These are phyloP conservation scores for Yarrowia divulgata DNA, from an alignment of 805 yeast genomes.

Conservation along the genomic window DNA sequence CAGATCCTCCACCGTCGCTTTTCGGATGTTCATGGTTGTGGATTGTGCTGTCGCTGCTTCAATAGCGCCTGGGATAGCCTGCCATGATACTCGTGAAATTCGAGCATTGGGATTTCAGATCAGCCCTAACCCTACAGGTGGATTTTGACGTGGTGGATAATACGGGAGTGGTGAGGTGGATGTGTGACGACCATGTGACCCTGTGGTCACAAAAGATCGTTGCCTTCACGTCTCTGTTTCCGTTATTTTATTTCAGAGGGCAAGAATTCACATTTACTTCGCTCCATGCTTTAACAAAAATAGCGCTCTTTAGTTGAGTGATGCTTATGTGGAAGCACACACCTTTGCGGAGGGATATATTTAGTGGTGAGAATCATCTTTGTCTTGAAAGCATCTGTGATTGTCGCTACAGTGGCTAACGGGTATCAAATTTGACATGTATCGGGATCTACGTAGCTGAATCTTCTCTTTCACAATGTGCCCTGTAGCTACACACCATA, in stretches of 20 bases:
- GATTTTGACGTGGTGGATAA: not conserved
- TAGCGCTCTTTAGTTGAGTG: too few species aligned
- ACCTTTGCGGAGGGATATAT: too few species aligned
- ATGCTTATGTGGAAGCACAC: too few species aligned
- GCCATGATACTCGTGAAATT: not conserved
- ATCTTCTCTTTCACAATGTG: not conserved
- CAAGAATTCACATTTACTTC: too few species aligned
- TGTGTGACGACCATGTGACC: not conserved
- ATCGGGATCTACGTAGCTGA: not conserved
- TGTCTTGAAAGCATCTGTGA: not conserved
- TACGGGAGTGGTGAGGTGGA: not conserved
- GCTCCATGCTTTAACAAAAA: too few species aligned
- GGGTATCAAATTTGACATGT: not conserved
- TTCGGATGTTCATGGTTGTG: slow-evolving; percentile 72
- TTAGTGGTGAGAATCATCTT: not conserved
- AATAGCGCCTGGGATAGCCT: not conserved
- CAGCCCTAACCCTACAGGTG: slow-evolving; percentile 25
- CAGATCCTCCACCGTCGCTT: slow-evolving; percentile 83
- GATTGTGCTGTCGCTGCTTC: slow-evolving; percentile 14
- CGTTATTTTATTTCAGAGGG: too few species aligned
- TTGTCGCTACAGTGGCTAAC: not conserved
- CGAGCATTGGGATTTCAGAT: slow-evolving; percentile 28
- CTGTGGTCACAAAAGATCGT: too few species aligned
- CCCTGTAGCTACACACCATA: not conserved
- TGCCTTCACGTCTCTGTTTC: too few species aligned